Evolutionary conservation across 176 grass and related monocot genomes (phyloP).

Genomic region (Oryza officinalis): DNA sequence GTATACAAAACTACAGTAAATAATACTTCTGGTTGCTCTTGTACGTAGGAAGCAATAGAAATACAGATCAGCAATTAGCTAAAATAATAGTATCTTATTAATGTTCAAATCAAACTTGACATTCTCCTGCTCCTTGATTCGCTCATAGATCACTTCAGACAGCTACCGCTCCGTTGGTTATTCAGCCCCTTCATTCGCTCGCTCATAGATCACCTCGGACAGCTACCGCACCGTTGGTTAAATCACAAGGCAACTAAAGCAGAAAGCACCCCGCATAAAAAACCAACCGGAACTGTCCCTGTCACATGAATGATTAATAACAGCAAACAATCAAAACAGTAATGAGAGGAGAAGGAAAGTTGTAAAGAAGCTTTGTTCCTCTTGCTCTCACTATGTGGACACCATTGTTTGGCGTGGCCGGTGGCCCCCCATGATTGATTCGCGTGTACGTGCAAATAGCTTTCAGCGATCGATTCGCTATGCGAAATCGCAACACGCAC

Average conservation of each 20-base stretch:
- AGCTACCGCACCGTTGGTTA: not conserved
- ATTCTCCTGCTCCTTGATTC: constrained; percentile 6
- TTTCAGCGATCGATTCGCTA: not conserved
- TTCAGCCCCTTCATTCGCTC: not conserved
- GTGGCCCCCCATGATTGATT: too few species aligned
- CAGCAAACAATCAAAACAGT: not conserved
- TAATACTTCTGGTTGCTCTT: not conserved
- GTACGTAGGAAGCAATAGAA: not conserved
- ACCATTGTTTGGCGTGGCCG: not conserved
- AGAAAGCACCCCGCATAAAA: too few species aligned
- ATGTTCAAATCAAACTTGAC: not conserved
- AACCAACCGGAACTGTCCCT: not conserved
- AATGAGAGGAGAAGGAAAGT: not conserved
- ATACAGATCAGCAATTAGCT: not conserved
- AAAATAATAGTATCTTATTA: not conserved
- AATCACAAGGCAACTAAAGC: too few species aligned
- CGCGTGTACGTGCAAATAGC: not conserved
- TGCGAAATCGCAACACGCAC: too few species aligned
- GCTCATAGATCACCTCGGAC: not conserved
- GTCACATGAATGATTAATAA: not conserved
- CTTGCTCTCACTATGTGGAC: not conserved
- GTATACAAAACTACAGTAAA: not conserved
- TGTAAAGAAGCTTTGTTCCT: not conserved
- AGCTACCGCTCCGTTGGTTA: not conserved
- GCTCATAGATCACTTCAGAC: not conserved